Conservation (phyloP, 2,329 filamentous ascomycete species). For the Huntiella decipiens region DNA sequence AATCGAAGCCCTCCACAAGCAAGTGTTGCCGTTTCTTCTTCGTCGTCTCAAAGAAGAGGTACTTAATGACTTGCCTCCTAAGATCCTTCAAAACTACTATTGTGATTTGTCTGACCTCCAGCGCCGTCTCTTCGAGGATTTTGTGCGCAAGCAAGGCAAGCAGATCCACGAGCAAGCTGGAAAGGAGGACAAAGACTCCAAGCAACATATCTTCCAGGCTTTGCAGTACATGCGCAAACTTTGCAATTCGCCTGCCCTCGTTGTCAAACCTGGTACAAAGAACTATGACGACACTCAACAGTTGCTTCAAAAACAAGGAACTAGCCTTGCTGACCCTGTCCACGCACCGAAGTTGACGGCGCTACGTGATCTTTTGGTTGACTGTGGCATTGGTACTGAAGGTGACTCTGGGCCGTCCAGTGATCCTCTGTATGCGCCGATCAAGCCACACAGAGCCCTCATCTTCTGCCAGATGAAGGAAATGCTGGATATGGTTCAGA, state of each 20-base stretch:
- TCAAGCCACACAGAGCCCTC: conserved; percentile 86
- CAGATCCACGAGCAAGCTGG: conserved; percentile 69
- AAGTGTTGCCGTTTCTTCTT: conserved; percentile 88
- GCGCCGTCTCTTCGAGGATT: conserved; percentile 89
- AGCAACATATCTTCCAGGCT: conserved; percentile 97
- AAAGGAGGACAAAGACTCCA: conserved; percentile 74
- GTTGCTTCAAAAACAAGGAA: conserved; percentile 59
- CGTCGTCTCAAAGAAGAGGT: conserved; percentile 96
- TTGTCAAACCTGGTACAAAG: conserved; percentile 85
- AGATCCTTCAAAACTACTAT: conserved; percentile 98
- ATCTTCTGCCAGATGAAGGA: conserved; percentile 99
- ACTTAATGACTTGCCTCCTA: conserved; percentile 83
- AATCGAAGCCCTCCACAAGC: conserved; percentile 96
- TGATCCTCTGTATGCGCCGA: conserved; percentile 52
- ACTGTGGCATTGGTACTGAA: conserved; percentile 84
- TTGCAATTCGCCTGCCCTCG: conserved; percentile 90
- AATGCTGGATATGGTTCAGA: conserved; percentile 98
- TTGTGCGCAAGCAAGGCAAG: conserved; percentile 82
- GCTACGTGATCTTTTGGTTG: conserved; percentile 81
- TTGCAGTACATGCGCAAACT: conserved; percentile 98
- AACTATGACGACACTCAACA: conserved; percentile 77
- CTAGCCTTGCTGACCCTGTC: conserved; percentile 61
- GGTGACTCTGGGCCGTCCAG: conserved; percentile 27
- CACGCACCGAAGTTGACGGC: conserved; percentile 90
- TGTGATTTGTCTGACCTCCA: conserved; percentile 93